Conservation (phyloP, 2,329 filamentous ascomycete species). For the Sporothrix brunneoviolacea region DNA sequence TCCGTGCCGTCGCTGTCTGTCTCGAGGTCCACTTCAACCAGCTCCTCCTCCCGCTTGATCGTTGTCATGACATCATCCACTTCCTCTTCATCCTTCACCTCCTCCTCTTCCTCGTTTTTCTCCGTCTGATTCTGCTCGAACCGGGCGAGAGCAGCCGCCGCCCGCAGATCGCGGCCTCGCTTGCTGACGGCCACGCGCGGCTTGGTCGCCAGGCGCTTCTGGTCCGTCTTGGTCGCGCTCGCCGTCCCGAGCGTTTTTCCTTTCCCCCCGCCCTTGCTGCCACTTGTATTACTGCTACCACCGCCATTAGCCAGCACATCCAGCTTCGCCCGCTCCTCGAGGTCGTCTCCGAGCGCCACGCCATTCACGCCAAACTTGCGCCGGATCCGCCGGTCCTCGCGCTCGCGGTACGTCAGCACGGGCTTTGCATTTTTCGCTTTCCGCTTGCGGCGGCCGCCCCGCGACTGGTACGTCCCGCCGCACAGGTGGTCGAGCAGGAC, state of each 20-base stretch:
- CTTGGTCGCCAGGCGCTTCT: slow-evolving; percentile 52
- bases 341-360: slow-evolving; percentile 61
- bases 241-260: slow-evolving; percentile 34
- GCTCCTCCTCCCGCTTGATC: slow-evolving; percentile 23
- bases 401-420: slow-evolving; percentile 61
- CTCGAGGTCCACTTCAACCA: slow-evolving; percentile 32
- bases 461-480: slow-evolving; percentile 68
- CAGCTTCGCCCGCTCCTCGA: slow-evolving; percentile 55
- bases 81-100: slow-evolving; percentile 27
- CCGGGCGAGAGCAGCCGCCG: slow-evolving; percentile 67
- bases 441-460: slow-evolving; percentile 32
- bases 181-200: slow-evolving; percentile 70
- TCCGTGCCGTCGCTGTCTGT: slow-evolving; percentile 45
- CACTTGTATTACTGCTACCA: too few relatives aligned
- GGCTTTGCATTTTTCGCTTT: slow-evolving; percentile 49
- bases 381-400: slow-evolving; percentile 62
- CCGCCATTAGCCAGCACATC: too few relatives aligned
- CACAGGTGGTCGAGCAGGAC: slow-evolving; percentile 64
- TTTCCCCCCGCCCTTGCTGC: background rate
- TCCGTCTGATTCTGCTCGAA: slow-evolving; percentile 57
- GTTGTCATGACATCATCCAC: slow-evolving; percentile 30
- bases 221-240: slow-evolving; percentile 1
- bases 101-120: slow-evolving; percentile 26
- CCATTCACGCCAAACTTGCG: slow-evolving; percentile 73
- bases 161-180: slow-evolving; percentile 66